A percentile compares a stretch with the other conserved stretches of the same genome.
Conservation (phyloP, 768 basidiomycete genomes). For the Phanerochaete carnosa region DNA sequence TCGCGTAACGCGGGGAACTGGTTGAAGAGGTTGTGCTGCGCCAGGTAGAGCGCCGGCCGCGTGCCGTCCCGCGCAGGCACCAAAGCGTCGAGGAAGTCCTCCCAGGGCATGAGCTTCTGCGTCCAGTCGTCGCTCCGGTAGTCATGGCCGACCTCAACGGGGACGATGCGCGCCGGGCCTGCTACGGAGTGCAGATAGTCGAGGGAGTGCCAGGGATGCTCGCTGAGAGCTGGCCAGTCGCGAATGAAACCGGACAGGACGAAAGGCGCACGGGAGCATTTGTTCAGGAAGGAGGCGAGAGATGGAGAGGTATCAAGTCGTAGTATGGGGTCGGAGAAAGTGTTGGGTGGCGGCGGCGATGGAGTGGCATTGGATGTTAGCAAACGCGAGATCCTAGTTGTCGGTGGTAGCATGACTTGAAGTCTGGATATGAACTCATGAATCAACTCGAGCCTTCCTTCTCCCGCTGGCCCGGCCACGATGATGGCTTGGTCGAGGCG, state of each 20-base stretch:
- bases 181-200: slow-evolving; percentile 67
- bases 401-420: slow-evolving; percentile 36
- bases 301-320: slow-evolving; percentile 51
- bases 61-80: slow-evolving; percentile 26
- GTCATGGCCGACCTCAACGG: slow-evolving; percentile 84
- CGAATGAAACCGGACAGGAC: slow-evolving; percentile 59
- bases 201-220: slow-evolving; percentile 66
- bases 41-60: slow-evolving; percentile 64
- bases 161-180: slow-evolving; percentile 82
- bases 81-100: slow-evolving; percentile 55
- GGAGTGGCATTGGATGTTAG: neutral
- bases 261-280: slow-evolving; percentile 57
- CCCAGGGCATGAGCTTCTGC: slow-evolving; percentile 76
- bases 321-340: slow-evolving; percentile 29
- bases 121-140: slow-evolving; percentile 82
- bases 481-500: slow-evolving; percentile 80
- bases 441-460: slow-evolving; percentile 57
- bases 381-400: slow-evolving; percentile 11
- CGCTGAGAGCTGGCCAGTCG: slow-evolving; percentile 77
- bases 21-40: slow-evolving; percentile 81
- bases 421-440: slow-evolving; percentile 56
- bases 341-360: neutral
- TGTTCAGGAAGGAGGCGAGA: slow-evolving; percentile 42
- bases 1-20: slow-evolving; percentile 79
- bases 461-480: slow-evolving; percentile 73